phyloP scores from a whole-genome alignment of 345 rosid genomes.

The Alliaria petiolata region DNA sequence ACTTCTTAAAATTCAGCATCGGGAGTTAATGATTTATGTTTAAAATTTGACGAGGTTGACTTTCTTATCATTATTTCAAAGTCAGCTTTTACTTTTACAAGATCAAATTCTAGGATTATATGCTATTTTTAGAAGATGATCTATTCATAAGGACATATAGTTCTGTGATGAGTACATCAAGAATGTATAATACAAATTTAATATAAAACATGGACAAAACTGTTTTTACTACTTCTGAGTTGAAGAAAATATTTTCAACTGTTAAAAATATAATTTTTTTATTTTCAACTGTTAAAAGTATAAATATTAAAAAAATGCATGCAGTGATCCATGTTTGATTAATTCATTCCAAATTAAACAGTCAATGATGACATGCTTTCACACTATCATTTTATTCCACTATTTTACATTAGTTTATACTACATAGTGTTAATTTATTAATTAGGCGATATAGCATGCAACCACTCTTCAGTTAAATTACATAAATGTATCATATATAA shows the following conservation, averaged over 20 bases:
- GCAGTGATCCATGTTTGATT: slow-evolving; percentile 7
- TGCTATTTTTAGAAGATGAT: background rate
- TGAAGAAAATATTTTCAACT: background rate
- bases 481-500: background rate
- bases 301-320: slow-evolving; percentile 1
- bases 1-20: slow-evolving; percentile 6
- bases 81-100: slow-evolving; percentile 19
- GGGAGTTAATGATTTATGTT: background rate
- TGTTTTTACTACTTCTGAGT: background rate
- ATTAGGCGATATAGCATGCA: slow-evolving; percentile 14
- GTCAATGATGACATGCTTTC: slow-evolving; percentile 28
- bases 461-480: background rate
- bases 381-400: slow-evolving; percentile 6
- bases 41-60: slow-evolving; percentile 1
- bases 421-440: background rate
- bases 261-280: background rate
- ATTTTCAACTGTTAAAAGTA: no score
- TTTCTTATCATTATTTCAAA: slow-evolving; percentile 3
- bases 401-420: slow-evolving; percentile 5
- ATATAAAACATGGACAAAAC: background rate
- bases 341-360: slow-evolving; percentile 3
- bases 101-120: background rate
- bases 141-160: background rate
- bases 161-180: background rate
- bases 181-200: background rate